These are phyloP conservation scores for Boeremia exigua DNA, from an alignment of 2,329 filamentous ascomycete species.

Conservation along the genomic window DNA sequence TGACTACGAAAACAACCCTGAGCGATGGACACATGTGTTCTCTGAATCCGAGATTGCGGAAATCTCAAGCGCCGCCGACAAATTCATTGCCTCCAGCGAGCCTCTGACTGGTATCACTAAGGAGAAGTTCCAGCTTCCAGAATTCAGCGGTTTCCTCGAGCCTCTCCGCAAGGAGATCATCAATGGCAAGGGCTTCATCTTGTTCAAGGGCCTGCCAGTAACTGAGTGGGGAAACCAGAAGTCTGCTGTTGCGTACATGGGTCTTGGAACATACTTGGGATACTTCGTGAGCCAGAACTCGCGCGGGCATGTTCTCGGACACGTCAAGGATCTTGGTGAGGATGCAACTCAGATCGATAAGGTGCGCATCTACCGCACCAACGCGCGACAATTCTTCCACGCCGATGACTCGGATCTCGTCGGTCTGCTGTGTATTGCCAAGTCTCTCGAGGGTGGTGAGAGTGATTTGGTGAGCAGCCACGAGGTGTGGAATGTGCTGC, in stretches of 20 bases:
- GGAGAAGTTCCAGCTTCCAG: conserved; percentile 68
- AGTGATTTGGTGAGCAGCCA: conserved; percentile 81
- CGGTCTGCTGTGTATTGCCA: conserved; percentile 79
- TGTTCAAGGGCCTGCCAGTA: conserved; percentile 87
- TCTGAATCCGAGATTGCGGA: conserved; percentile 70
- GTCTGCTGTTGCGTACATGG: conserved; percentile 77
- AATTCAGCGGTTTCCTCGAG: conserved; percentile 60
- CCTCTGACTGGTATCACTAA: conserved; percentile 75
- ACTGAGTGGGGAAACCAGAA: conserved; percentile 77
- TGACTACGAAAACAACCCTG: conserved; percentile 67
- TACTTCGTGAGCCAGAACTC: conserved; percentile 90
- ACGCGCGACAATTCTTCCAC: conserved; percentile 85
- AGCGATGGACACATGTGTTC: conserved; percentile 76
- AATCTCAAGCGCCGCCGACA: conserved; percentile 69
- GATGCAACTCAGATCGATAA: conserved; percentile 81
- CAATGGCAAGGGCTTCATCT: conserved; percentile 86
- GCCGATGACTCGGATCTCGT: conserved; percentile 84
- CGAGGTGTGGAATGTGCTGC: conserved; percentile 80
- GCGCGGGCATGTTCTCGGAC: conserved; percentile 82
- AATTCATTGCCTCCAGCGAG: conserved; percentile 68
- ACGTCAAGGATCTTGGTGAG: conserved; percentile 88
- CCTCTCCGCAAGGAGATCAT: conserved; percentile 70
- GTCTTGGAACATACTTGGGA: conserved; percentile 80
- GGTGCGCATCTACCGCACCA: conserved; percentile 89
- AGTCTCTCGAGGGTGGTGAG: conserved; percentile 81